Base-by-base conservation (phyloP, 352 stramenopile species). In the Poterioochromonas sp. region DNA sequence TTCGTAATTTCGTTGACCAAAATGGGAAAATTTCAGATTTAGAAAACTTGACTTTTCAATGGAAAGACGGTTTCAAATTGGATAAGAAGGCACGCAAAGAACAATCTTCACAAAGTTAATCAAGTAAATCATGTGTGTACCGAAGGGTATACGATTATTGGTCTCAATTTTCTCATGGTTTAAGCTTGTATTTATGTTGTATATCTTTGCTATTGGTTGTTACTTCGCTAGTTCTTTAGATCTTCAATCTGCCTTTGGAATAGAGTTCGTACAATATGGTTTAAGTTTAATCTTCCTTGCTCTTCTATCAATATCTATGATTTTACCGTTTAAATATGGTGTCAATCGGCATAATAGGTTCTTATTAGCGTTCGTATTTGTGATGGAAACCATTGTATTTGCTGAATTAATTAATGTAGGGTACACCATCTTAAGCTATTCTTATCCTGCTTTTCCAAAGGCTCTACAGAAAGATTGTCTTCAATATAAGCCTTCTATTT, bases 61-160 rank as follows among this genome's bases (percentile, higher is more conserved):
- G n/a, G n/a, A n/a, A n/a, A n/a, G n/a, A n/a, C n/a, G n/a, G n/a
- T n/a, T n/a, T n/a, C n/a, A n/a, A n/a, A n/a, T n/a, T n/a, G n/a
- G n/a, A n/a, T n/a, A n/a, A n/a, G n/a, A n/a, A n/a, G n/a, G n/a
- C n/a, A 76, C n/a, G n/a, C n/a, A n/a, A n/a, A n/a, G n/a, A n/a
- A n/a, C n/a, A n/a, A n/a, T n/a, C n/a, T 91, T 86, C 80, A 92
- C 89, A 0, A 65, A 65, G 8, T 29, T 22, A 65, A 32, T 29
- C 26, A 65, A 15, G 41, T 26, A 1, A 47, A 71, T 22, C 8
- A 76, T 76, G 69, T 76, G 69, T 63, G 2, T 22, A 18, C 12
- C 32, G 8, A 20, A 11, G 11, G 12, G 11, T 32, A 68, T 76
- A 8, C 18, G 39, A 18, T 44, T 76, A 44, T 32, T 63, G 8